Base-by-base conservation (phyloP, 2,329 filamentous ascomycete genomes). In the Thelonectria discophora region DNA sequence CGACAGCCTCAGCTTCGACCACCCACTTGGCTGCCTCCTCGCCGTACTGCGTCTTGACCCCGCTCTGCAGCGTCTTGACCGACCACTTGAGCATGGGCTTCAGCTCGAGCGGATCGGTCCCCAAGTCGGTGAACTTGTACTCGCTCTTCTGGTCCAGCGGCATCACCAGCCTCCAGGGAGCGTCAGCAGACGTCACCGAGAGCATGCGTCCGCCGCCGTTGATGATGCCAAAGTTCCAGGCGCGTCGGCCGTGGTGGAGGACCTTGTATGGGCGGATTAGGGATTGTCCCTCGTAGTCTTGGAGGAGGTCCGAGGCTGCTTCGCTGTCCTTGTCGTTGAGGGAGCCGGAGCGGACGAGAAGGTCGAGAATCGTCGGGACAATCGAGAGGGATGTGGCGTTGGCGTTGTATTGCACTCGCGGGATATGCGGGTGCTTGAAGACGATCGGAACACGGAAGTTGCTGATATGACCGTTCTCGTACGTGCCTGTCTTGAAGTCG, bases 271-370 rank as follows among this genome's bases (percentile, higher is more conserved):
- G 69, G 8, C 75, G 74, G 39, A 77, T 72, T 9, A 77, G 67
- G 3, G 74, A 76, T 47, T 77, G 73, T 3, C 75, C 75, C 48
- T 77, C 75, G 46, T 76, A 77, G 55, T 76, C 75, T 18, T 70
- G 61, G 3, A 71, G 58, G 9, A 77, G 67, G 30, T 76, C 73
- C 2, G 55, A 62, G 1, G 73, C 73, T 13, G 73, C 70, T 5
- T 58, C 46, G 15, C 58, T 66, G 17, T 72, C 70, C 40, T 66
- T 64, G 4, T 66, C 55, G 55, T 69, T 69, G 30, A 77, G 73
- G 9, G 75, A 77, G 11, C 69, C 71, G 8, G 71, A 75, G 55
- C 75, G 72, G 39, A 74, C 60, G 34, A 77, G 73, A 0, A 77
- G 66, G 24, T 77, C 75, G 32, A 77, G 69, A 17, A 77, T 72